Percentiles rank a stretch among this genome's conserved stretches.
phyloP scores from a whole-genome alignment of 2,329 filamentous ascomycete species.

The Fusarium buxicola region DNA sequence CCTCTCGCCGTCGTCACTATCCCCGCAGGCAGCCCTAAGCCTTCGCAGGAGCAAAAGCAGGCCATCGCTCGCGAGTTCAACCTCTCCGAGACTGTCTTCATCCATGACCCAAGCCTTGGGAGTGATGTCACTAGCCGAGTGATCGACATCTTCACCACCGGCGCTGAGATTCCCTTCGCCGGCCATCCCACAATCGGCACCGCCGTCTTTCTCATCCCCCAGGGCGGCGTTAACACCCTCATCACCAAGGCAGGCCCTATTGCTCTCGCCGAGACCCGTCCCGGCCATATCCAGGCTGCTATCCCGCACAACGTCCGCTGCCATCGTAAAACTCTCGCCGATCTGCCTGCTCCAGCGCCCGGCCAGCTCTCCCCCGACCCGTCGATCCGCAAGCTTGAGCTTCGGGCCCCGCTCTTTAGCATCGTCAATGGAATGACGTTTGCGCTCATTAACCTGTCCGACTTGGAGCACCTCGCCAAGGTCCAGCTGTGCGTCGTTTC shows the following conservation, averaged over 20 bases:
- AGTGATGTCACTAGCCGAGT: conserved; percentile 50
- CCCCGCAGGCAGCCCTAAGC: conserved; percentile 52
- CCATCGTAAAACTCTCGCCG: conserved; percentile 60
- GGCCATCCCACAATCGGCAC: conserved; percentile 72
- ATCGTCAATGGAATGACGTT: conserved; percentile 83
- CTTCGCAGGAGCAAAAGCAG: conserved; percentile 67
- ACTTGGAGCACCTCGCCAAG: conserved; percentile 66
- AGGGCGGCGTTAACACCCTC: conserved; percentile 56
- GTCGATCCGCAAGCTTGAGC: conserved; percentile 52
- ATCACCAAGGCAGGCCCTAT: conserved; percentile 69
- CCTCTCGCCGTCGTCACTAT: conserved; percentile 70
- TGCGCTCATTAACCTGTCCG: conserved; percentile 70
- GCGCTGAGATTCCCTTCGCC: conserved; percentile 68
- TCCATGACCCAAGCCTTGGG: conserved; percentile 59
- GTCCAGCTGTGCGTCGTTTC: conserved; percentile 51
- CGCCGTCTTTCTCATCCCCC: conserved; percentile 59
- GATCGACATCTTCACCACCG: conserved; percentile 70
- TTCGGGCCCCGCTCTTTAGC: conserved; percentile 63
- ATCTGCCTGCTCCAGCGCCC: conserved; percentile 43
- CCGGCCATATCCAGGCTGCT: conserved; percentile 66
- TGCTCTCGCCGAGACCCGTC: conserved; percentile 51
- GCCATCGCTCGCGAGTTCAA: conserved; percentile 72
- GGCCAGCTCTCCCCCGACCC: conserved; percentile 46
- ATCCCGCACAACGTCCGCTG: conserved; percentile 76
- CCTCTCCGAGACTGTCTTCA: conserved; percentile 72